Evolutionary conservation across 2,329 filamentous ascomycete species (phyloP), one percentile per base, ranked within the genome.

Genomic region (Aspergillus pseudoterreus): DNA sequence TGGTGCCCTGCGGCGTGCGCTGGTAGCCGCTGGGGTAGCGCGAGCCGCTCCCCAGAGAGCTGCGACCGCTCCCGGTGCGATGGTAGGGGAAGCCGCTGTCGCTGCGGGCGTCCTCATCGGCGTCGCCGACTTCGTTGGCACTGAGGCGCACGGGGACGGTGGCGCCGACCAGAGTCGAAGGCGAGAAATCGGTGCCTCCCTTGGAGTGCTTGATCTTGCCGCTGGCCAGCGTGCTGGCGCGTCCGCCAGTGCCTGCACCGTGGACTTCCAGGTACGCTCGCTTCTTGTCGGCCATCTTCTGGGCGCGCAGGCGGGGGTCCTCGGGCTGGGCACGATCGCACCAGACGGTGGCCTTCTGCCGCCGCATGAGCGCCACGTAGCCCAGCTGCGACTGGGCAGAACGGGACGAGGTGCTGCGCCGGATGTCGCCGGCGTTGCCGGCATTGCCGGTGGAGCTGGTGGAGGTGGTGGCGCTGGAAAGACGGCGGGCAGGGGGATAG

Each of bases 261-360:
- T 86, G 84, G 6, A 97, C 86, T 73, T 96, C 91, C 63, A 88
- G 84, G 50, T 86, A 86, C 11, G 94, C 94, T 45, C 91, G 82
- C 75, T 89, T 85, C 77, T 94, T 95, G 52, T 92, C 94, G 35
- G 88, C 87, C 52, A 88, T 83, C 70, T 95, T 91, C 64, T 92
- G 87, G 24, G 90, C 91, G 4, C 87, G 76, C 51, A 94, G 76
- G 46, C 90, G 82, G 0, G 92, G 90, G 68, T 99, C 94, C 71
- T 97, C 91, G 56, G 89, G 85, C 70, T 99, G 94, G 9, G 92
- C 83, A 49, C 92, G 87, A 68, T 97, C 94, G 75, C 92, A 96
- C 94, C 94, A 99, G 4, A 99, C 94, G 0, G 94, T 99, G 30
- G 91, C 94, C 71, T 97, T 97, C 73, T 99, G 94, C 70, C 92